phyloP scores from a whole-genome alignment of 2,329 filamentous ascomycete genomes.

The Exophiala mesophila region DNA sequence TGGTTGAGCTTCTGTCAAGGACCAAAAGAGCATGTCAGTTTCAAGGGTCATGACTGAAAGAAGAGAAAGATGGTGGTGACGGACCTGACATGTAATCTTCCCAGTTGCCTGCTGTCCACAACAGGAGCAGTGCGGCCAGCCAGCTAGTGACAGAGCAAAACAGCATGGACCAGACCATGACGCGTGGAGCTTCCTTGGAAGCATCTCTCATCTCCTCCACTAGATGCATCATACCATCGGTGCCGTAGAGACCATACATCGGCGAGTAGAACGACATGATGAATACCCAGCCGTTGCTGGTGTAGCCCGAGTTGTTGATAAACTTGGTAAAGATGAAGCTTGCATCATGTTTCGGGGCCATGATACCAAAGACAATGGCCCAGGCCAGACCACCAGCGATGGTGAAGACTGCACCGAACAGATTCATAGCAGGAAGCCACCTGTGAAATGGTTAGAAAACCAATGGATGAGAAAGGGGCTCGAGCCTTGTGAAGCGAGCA shows the following conservation, averaged over 20 bases:
- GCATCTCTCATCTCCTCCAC: constrained; percentile 51
- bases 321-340: constrained; percentile 53
- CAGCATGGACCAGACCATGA: constrained; percentile 21
- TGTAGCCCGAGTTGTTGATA: constrained; percentile 44
- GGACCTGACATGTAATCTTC: constrained; percentile 19
- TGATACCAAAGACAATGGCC: constrained; percentile 20
- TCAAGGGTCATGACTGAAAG: neutral
- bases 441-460: constrained; percentile 5
- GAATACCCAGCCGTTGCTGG: constrained; percentile 54
- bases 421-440: constrained; percentile 22
- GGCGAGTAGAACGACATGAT: constrained; percentile 59
- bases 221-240: constrained; percentile 61
- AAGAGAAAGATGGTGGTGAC: neutral
- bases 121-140: constrained; percentile 17
- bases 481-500: too few relatives aligned
- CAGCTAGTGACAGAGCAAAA: constrained; percentile 21
- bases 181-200: constrained; percentile 29
- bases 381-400: constrained; percentile 18
- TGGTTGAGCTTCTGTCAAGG: constrained; percentile 45
- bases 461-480: neutral
- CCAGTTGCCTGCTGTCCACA: constrained; percentile 21
- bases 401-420: constrained; percentile 18
- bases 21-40: constrained; percentile 22
- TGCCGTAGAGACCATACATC: constrained; percentile 61
- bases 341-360: constrained; percentile 22